Percentiles rank a stretch among this genome's conserved stretches.
Conservation (phyloP, 192 early-diverging fungal genomes). For the Lunasporangiospora selenospora region DNA sequence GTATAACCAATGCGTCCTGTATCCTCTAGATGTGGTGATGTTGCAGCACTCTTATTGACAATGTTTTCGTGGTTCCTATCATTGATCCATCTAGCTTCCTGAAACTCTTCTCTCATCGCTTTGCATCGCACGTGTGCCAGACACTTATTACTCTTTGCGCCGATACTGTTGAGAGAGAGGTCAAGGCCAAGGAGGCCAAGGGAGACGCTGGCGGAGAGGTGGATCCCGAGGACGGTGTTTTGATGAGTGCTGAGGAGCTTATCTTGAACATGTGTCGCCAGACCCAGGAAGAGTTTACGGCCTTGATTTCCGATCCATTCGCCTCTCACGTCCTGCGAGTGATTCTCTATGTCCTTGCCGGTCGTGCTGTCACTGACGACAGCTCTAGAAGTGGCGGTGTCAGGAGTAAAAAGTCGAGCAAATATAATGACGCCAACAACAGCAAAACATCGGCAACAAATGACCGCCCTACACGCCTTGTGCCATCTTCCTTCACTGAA, state of each 20-base stretch:
- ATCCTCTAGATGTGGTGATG: too few relatives aligned
- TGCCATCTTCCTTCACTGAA: slow-evolving; percentile 69
- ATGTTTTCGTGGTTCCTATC: neutral
- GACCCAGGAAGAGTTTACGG: slow-evolving; percentile 54
- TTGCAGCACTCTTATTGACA: neutral
- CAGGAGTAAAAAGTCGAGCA: slow-evolving; percentile 77
- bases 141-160: slow-evolving; percentile 77
- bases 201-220: slow-evolving; percentile 29
- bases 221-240: slow-evolving; percentile 49
- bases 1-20: slow-evolving; percentile 15
- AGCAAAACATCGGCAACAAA: slow-evolving; percentile 44
- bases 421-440: slow-evolving; percentile 64
- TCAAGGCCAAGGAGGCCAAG: slow-evolving; percentile 51
- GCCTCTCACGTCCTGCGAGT: slow-evolving; percentile 80
- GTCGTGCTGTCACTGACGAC: slow-evolving; percentile 61
- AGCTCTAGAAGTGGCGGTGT: slow-evolving; percentile 57
- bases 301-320: slow-evolving; percentile 74
- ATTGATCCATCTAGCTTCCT: slow-evolving; percentile 37
- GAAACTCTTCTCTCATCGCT: slow-evolving; percentile 81
- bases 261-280: slow-evolving; percentile 65
- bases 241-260: slow-evolving; percentile 73
- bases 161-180: slow-evolving; percentile 78
- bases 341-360: slow-evolving; percentile 71
- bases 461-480: slow-evolving; percentile 49
- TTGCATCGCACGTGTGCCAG: slow-evolving; percentile 89